Conservation (phyloP, 495 filamentous ascomycete species). For the Chaetomium cochliodes region DNA sequence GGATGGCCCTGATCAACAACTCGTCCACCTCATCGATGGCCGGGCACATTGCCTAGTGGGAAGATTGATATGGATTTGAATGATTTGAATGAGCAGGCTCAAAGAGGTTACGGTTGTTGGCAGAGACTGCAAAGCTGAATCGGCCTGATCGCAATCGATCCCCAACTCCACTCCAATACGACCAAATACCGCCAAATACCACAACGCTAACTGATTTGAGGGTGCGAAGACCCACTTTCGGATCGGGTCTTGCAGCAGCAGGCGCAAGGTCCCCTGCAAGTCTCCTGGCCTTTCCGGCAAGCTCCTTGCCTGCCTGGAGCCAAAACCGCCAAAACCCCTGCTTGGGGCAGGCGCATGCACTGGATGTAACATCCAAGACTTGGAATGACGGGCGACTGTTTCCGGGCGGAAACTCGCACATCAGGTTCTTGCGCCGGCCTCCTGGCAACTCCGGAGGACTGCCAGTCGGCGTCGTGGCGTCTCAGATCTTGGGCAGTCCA, state of each 20-base stretch:
- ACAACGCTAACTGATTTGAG: neutral
- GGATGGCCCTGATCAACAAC: too few relatives aligned
- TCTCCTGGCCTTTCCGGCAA: neutral
- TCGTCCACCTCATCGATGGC: too few relatives aligned
- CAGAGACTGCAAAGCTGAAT: too few relatives aligned
- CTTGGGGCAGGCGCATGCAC: slow-evolving; percentile 3
- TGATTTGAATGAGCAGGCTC: too few relatives aligned
- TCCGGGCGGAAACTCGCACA: slow-evolving; percentile 11
- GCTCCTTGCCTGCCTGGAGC: slow-evolving; percentile 13
- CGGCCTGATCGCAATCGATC: neutral
- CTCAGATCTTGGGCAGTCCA: slow-evolving; percentile 20
- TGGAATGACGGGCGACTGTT: slow-evolving; percentile 11
- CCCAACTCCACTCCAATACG: neutral
- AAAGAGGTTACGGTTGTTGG: too few relatives aligned
- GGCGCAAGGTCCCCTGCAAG: neutral
- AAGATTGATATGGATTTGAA: too few relatives aligned
- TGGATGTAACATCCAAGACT: slow-evolving; percentile 26
- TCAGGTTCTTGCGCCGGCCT: neutral
- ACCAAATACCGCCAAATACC: neutral
- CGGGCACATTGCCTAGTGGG: too few relatives aligned
- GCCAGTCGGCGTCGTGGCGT: slow-evolving; percentile 24
- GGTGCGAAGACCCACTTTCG: slow-evolving; percentile 4
- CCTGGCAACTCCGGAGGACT: slow-evolving; percentile 7
- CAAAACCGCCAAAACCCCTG: neutral
- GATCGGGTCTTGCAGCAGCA: slow-evolving; percentile 4